Conservation (phyloP, 805 yeast species). For the Metschnikowia chrysomelidarum region DNA sequence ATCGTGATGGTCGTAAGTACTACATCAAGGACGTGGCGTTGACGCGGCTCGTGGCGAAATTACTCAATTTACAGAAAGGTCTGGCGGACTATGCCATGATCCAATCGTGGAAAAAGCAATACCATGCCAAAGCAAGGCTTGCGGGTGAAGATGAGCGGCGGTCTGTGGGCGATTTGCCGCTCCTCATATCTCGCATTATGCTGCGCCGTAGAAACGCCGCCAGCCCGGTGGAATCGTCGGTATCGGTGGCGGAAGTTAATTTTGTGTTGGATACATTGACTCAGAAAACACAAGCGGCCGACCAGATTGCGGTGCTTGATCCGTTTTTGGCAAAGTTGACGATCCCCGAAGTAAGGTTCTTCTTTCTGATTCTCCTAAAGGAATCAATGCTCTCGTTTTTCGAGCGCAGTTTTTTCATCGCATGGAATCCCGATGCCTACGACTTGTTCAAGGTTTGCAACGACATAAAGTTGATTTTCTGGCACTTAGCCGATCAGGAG, state of each 20-base stretch:
- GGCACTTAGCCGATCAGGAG: conserved; percentile 50
- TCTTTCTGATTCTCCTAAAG: conserved; percentile 65
- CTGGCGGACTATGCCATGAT: conserved; percentile 55
- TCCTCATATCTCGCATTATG: conserved; percentile 49
- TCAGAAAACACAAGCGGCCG: conserved; percentile 25
- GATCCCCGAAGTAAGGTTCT: conserved; percentile 63
- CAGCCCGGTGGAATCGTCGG: conserved; percentile 21
- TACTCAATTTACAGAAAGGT: conserved; percentile 56
- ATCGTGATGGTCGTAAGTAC: conserved; percentile 60
- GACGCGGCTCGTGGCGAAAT: conserved; percentile 45
- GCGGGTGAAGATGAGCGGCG: conserved; percentile 45
- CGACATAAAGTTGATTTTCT: conserved; percentile 57
- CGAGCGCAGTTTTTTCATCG: conserved; percentile 53
- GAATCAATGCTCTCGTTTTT: conserved; percentile 57
- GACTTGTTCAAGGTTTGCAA: conserved; percentile 63
- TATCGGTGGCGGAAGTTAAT: conserved; percentile 32
- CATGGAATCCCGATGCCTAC: conserved; percentile 81
- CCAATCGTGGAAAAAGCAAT: conserved; percentile 36
- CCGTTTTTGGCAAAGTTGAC: conserved; percentile 54
- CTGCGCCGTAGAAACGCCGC: conserved; percentile 53
- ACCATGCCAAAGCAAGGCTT: conserved; percentile 29
- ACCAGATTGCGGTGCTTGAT: conserved; percentile 44
- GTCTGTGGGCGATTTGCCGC: conserved; percentile 36
- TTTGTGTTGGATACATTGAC: conserved; percentile 27
- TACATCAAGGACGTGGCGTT: conserved; percentile 63